Evolutionary conservation across 2,329 filamentous ascomycete species (phyloP).

Genomic region (Blastomyces gilchristii): DNA sequence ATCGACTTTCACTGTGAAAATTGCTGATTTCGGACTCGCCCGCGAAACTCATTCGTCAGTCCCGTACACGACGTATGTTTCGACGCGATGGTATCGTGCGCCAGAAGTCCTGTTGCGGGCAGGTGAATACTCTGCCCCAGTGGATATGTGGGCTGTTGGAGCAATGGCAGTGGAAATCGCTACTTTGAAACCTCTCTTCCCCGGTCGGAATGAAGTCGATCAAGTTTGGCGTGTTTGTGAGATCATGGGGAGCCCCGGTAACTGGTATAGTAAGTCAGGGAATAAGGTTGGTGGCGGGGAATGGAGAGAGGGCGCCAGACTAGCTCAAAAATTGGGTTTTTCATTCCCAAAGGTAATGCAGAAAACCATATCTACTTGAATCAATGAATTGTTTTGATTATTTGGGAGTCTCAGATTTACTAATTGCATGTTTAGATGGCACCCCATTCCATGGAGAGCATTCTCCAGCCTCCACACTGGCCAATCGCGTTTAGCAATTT

Average conservation of each 20-base stretch:
- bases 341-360: slow-evolving; percentile 71
- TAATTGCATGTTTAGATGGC: slow-evolving; percentile 58
- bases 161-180: slow-evolving; percentile 98
- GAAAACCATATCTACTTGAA: neutral
- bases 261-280: slow-evolving; percentile 87
- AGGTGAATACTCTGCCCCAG: slow-evolving; percentile 92
- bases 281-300: slow-evolving; percentile 84
- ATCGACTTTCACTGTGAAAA: slow-evolving; percentile 90
- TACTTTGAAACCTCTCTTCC: slow-evolving; percentile 91
- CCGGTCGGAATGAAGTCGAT: slow-evolving; percentile 94
- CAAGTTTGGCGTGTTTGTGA: slow-evolving; percentile 98
- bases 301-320: slow-evolving; percentile 86
- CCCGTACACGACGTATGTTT: slow-evolving; percentile 97
- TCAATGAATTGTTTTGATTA: neutral
- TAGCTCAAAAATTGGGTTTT: slow-evolving; percentile 93
- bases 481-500: slow-evolving; percentile 78
- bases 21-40: slow-evolving; percentile 96
- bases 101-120: slow-evolving; percentile 89
- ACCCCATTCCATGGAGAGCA: slow-evolving; percentile 89
- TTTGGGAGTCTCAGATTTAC: neutral
- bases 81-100: slow-evolving; percentile 88
- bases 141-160: slow-evolving; percentile 97
- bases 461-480: slow-evolving; percentile 85
- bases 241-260: slow-evolving; percentile 97
- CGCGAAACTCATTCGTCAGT: slow-evolving; percentile 92